A percentile compares a stretch with the other conserved stretches of the same genome.
Conservation (phyloP, 2,329 filamentous ascomycete species). For the Trichoderma cornu-damae region DNA sequence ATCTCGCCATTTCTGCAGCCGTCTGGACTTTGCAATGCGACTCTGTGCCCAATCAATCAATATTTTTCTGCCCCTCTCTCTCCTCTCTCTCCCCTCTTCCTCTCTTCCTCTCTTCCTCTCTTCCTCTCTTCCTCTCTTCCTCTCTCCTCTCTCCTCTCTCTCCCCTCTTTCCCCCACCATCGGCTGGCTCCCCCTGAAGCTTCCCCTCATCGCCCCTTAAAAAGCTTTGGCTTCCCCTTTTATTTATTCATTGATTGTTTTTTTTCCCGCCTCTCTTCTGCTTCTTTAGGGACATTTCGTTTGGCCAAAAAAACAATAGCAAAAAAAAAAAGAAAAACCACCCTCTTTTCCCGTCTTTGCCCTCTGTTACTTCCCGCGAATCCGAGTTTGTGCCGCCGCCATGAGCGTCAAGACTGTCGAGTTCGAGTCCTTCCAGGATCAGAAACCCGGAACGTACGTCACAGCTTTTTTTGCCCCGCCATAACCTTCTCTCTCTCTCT, state of each 20-base stretch:
- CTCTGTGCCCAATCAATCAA: too few species aligned
- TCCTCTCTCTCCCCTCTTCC: too few species aligned
- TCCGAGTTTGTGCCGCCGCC: slow-evolving; percentile 16
- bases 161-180: slow-evolving; percentile 25
- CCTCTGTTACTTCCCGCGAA: background rate
- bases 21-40: too few species aligned
- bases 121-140: too few species aligned
- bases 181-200: slow-evolving; percentile 31
- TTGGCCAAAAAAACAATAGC: too few species aligned
- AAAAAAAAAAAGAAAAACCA: too few species aligned
- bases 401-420: slow-evolving; percentile 75
- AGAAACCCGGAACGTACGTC: slow-evolving; percentile 98
- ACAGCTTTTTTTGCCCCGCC: slow-evolving; percentile 24
- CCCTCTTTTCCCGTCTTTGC: background rate
- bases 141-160: too few species aligned
- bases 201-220: slow-evolving; percentile 22
- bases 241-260: too few species aligned
- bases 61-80: too few species aligned
- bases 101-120: too few species aligned
- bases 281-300: background rate
- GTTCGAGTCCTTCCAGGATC: slow-evolving; percentile 83
- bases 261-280: background rate
- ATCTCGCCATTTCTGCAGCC: too few species aligned
- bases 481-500: background rate
- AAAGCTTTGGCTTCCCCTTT: slow-evolving; percentile 16